Evolutionary conservation across 2,329 filamentous ascomycete genomes (phyloP), one percentile per base, ranked within the genome.

Genomic region (Oidium heveae): DNA sequence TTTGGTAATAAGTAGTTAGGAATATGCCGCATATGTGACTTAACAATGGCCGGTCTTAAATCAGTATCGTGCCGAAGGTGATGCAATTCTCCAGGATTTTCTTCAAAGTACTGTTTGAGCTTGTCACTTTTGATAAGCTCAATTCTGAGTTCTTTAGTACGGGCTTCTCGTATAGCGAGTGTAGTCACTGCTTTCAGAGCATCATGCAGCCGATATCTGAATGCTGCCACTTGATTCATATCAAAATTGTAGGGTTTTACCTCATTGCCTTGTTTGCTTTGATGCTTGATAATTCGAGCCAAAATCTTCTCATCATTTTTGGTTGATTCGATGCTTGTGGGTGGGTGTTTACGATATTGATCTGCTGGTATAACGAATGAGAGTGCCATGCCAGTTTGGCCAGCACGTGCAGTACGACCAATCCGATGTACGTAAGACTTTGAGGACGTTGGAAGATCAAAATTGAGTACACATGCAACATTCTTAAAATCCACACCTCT

Each of bases 381-480:
- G n/a, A 98, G 74, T 0, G 91, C 87, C 76, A 94, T 96, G 57
- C 91, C 91, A 1, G 84, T 80, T 65, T 93, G 86, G 12, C 88
- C 89, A 1, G 88, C 91, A 57, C 91, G 79, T 1, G 86, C 91
- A 6, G 91, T 98, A 34, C 91, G 80, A 34, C 91, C 91, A 62
- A 98, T 94, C 54, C 91, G 82, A 68, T 98, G 91, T n/a, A 85
- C 93, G 68, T 98, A 98, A 9, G 86, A 94, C 65, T 86, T 93
- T 39, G 86, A 82, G 9, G 81, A 83, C 16, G 80, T 78, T 0
- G 91, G 91, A 16, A 98, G 80, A 67, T 98, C 91, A 66, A 98
- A 98, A 70, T 98, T 98, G 65, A 98, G 79, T 24, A 98, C 88
- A 58, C 85, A 87, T 2, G 86, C 80, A 55, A 98, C 88, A 64